Evolutionary conservation across 805 yeast genomes (phyloP), one percentile per base, ranked within the genome.

Genomic region (Wickerhamiella azymoides): DNA sequence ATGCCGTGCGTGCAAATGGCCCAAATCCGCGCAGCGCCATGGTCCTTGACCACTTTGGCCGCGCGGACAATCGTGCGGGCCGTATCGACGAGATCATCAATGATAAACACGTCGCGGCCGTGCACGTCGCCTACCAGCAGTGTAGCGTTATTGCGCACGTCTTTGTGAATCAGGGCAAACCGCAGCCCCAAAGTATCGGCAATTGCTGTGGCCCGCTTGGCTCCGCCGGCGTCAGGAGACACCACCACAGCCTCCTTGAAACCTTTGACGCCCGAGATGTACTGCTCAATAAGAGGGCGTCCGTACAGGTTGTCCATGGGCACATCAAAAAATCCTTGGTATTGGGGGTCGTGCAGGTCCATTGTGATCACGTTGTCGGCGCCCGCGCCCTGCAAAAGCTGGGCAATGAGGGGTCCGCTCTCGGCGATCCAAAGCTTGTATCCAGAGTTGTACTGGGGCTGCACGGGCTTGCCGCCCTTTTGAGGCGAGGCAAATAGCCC

Each of bases 171-270:
- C 63, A 92, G 69, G 0, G 99, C 98, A 67, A 92, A 88, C 21
- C 86, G 74, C 68, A 92, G 74, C 16, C 84, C 86, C 48, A 92
- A 66, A 1, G 82, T 74, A 64, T 92, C 99, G 1, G 98, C 98
- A 50, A 92, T 74, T 1, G 89, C 80, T 1, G 95, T 84, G 27
- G 98, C 96, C 53, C 98, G 70, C 63, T 92, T 92, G 42, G 98
- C 99, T 51, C 99, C 99, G 58, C 99, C 99, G 18, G 96, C 92
- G 64, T 92, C 99, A 0, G 99, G 99, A 1, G 96, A 85, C 28
- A 92, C 96, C 55, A 92, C 77, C 7, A 92, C 94, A 36, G 89
- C 82, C 36, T 86, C 80, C 53, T 75, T 75, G 59, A 78, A 84
- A 50, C 83, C 64, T n/a, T 93, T 89, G 47, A 92, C 78, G 48